Evolutionary conservation across 148 eudicot genomes (phyloP).

Genomic region (Tetragonia tetragonoides): DNA sequence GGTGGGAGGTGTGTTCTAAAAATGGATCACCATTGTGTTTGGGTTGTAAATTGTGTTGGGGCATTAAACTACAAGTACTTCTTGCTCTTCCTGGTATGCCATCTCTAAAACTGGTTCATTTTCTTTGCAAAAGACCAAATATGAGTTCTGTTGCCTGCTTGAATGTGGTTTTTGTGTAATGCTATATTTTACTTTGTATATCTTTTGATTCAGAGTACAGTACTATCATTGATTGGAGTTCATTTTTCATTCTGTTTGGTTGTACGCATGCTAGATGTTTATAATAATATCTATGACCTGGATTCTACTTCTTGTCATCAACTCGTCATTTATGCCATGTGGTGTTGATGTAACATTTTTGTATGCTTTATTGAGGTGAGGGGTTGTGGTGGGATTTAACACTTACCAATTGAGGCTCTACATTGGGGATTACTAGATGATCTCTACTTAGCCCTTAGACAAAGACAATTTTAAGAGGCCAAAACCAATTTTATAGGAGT

Average conservation of each 20-base stretch:
- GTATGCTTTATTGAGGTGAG: neutral
- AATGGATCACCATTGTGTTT: constrained; percentile 99
- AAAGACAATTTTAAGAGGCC: no score
- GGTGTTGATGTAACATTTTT: neutral
- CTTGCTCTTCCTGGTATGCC: constrained; percentile 91
- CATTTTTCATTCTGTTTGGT: neutral
- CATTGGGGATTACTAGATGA: neutral
- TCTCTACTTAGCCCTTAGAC: neutral
- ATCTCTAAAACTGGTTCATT: neutral
- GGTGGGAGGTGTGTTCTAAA: constrained; percentile 96
- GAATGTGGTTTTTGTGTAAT: neutral
- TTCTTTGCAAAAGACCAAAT: neutral
- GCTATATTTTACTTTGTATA: neutral
- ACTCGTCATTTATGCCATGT: neutral
- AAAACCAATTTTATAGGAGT: no score
- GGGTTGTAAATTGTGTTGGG: constrained; percentile 99
- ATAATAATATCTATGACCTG: neutral
- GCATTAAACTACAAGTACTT: constrained; percentile 95
- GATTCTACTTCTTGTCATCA: neutral
- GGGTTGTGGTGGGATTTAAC: neutral
- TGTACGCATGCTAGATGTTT: neutral
- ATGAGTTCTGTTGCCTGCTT: constrained; percentile 2
- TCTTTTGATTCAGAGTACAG: neutral
- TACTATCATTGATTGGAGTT: neutral
- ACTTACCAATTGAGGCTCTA: no score